Evolutionary conservation across 2,329 filamentous ascomycete genomes (phyloP), one percentile per base, ranked within the genome.

Genomic region (Aspergillus arachidicola): DNA sequence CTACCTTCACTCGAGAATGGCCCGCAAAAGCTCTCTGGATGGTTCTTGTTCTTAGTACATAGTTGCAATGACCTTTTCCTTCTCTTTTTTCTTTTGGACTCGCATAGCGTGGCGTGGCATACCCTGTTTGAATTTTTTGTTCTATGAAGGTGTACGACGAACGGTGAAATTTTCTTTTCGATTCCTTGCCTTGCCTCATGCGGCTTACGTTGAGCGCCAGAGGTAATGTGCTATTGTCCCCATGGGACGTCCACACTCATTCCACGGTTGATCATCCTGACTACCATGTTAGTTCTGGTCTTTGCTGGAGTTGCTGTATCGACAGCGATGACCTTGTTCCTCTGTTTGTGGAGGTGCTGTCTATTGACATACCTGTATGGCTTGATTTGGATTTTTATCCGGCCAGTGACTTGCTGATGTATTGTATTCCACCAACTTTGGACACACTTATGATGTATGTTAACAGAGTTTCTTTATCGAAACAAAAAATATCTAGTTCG

Each of bases 51-150:
- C 69, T 72, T 64, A 71, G 75, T 77, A 77, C 70, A 76, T 77
- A 77, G 67, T 76, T 73, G 64, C 65, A 67, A 64, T 63, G 26
- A 70, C 63, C 69, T 67, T 65, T 68, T 70, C 64, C 62, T 68
- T 69, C 61, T 59, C 57, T 60, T 34, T 34, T 34, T 34, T 34
- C 56, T 68, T 67, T 56, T 69, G 70, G 69, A 72, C 68, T 72
- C 71, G 77, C 77, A 79, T 79, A 79, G 77, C 77, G 77, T 78
- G 76, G 77, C 75, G 77, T 77, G 76, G 72, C 74, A 77, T 75
- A 76, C 73, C 73, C 75, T 75, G 69, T 68, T 70, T 74, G 69
- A 63, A 64, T 65, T 62, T 67, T 68, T 67, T 68, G 55, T 64
- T 67, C 59, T 63, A 69, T 67, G 66, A 65, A 66, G 62, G 62